phyloP scores from a whole-genome alignment of 129 eudicot genomes.

The Calendula officinalis region DNA sequence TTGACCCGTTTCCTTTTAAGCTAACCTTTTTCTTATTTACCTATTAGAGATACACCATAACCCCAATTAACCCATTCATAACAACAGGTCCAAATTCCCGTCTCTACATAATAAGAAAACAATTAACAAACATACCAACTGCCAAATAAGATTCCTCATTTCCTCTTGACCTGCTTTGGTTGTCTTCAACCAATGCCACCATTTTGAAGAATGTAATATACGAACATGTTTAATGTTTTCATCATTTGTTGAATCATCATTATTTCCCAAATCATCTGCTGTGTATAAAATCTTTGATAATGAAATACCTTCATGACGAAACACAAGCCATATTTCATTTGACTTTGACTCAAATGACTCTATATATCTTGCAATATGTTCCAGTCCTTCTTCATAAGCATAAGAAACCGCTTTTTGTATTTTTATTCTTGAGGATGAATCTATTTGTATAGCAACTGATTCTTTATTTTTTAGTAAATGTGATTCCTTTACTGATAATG shows the following conservation, averaged over 20 bases:
- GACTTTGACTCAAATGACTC: conserved; percentile 93
- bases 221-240: conserved; percentile 62
- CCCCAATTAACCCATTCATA: neutral
- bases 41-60: neutral
- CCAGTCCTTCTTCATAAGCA: conserved; percentile 72
- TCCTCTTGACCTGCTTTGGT: conserved; percentile 88
- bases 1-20: neutral
- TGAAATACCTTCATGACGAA: conserved; percentile 89
- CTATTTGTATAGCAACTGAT: conserved; percentile 31
- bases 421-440: conserved; percentile 25
- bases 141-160: conserved; percentile 79
- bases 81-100: neutral
- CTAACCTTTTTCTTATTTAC: neutral
- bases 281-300: conserved; percentile 93
- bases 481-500: conserved; percentile 26
- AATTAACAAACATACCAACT: conserved; percentile 56
- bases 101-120: conserved; percentile 6
- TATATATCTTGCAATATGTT: conserved; percentile 93
- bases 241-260: conserved; percentile 40
- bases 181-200: conserved; percentile 99
- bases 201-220: conserved; percentile 78
- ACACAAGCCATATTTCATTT: conserved; percentile 98
- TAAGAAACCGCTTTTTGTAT: conserved; percentile 30
- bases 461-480: conserved; percentile 28
- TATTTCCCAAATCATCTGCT: conserved; percentile 57